Evolutionary conservation across 2,329 filamentous ascomycete genomes (phyloP).

Genomic region (Colletotrichum sp.): DNA sequence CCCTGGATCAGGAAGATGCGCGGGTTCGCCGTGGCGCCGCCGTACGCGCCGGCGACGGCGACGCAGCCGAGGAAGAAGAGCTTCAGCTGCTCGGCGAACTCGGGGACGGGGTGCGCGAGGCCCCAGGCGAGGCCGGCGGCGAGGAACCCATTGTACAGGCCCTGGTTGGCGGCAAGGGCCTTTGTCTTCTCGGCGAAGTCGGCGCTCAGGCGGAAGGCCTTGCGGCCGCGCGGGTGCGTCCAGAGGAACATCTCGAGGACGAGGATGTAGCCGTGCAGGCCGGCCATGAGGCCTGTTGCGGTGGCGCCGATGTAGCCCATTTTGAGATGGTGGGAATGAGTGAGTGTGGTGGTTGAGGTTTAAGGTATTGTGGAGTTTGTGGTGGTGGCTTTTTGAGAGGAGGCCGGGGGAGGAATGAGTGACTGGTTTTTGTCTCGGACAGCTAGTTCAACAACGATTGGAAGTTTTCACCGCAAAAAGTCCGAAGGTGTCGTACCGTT

Average conservation of each 20-base stretch:
- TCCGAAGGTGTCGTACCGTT: not conserved
- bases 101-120: conserved; percentile 46
- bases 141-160: conserved; percentile 59
- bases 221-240: conserved; percentile 49
- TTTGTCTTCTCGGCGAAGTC: conserved; percentile 51
- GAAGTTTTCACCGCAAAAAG: not conserved
- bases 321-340: not conserved
- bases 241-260: conserved; percentile 56
- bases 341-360: not conserved
- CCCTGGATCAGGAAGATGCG: conserved; percentile 50
- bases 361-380: not conserved
- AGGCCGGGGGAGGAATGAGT: not conserved
- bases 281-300: conserved; percentile 42
- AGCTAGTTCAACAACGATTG: not conserved
- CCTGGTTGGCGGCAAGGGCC: conserved; percentile 53
- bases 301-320: conserved; percentile 36
- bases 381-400: not conserved
- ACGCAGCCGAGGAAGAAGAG: conserved; percentile 55
- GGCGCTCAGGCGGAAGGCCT: conserved; percentile 46
- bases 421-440: not conserved
- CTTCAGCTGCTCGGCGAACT: conserved; percentile 46
- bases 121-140: conserved; percentile 53
- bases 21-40: conserved; percentile 43
- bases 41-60: conserved; percentile 47
- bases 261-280: conserved; percentile 53